Evolutionary conservation across 768 basidiomycete species (phyloP).

Genomic region (Lentinula edodes): DNA sequence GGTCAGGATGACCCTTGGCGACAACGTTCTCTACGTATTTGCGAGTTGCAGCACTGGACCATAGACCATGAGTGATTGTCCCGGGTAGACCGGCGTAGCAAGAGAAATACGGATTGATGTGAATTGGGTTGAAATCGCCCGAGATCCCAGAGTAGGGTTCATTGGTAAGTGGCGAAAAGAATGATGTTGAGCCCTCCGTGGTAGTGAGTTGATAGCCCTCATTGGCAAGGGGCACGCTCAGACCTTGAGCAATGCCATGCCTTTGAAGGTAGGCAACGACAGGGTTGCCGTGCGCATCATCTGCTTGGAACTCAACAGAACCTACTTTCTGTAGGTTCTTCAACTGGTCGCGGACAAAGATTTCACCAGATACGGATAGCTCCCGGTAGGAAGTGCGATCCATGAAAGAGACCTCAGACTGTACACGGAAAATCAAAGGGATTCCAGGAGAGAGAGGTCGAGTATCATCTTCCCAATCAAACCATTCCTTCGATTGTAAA

Average conservation of each 20-base stretch:
- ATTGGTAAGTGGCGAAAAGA: constrained; percentile 85
- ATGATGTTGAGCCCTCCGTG: constrained; percentile 52
- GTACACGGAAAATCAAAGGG: constrained; percentile 83
- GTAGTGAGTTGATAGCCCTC: constrained; percentile 84
- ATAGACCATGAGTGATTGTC: constrained; percentile 97
- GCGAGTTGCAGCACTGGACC: constrained; percentile 93
- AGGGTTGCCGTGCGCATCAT: constrained; percentile 89
- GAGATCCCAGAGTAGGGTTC: constrained; percentile 95
- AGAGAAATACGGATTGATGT: constrained; percentile 97
- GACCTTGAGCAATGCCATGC: constrained; percentile 76
- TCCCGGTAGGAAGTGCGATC: constrained; percentile 81
- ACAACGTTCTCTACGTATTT: constrained; percentile 90
- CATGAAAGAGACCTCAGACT: constrained; percentile 86
- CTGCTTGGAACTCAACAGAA: constrained; percentile 79
- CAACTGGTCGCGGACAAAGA: constrained; percentile 84
- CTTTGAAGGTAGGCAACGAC: constrained; percentile 91
- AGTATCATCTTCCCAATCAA: constrained; percentile 86
- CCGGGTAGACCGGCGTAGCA: constrained; percentile 89
- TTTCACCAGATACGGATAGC: constrained; percentile 77
- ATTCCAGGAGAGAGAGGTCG: constrained; percentile 76
- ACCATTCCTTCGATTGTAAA: constrained; percentile 95
- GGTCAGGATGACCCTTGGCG: constrained; percentile 87
- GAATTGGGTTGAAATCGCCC: constrained; percentile 98
- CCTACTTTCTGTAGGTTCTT: constrained; percentile 88
- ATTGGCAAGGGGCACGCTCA: constrained; percentile 70